phyloP scores from a whole-genome alignment of 306 rosid species.

The Lathyrus tuberosus region DNA sequence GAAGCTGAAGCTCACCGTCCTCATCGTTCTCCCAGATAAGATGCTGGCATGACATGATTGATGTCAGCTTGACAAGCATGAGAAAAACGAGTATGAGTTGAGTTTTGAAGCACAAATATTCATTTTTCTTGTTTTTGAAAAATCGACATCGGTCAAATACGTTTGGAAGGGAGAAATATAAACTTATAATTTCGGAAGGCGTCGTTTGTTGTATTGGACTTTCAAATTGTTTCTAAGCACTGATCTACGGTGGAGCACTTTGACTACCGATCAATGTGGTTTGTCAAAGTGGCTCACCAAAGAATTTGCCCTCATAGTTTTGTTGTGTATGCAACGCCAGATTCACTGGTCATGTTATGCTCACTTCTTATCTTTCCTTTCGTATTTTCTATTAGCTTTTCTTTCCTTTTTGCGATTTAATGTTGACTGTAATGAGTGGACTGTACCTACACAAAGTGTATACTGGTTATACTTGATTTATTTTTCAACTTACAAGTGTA shows the following conservation, averaged over 20 bases:
- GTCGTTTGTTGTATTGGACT: background rate
- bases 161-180: no score
- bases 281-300: background rate
- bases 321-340: background rate
- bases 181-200: background rate
- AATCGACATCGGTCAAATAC: background rate
- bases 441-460: background rate
- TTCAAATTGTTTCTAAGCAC: background rate
- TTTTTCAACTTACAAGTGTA: background rate
- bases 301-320: background rate
- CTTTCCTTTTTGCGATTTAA: background rate
- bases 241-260: background rate
- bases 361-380: background rate
- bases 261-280: background rate
- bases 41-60: background rate
- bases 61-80: background rate
- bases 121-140: background rate
- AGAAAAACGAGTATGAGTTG: background rate
- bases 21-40: background rate
- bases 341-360: constrained; percentile 1
- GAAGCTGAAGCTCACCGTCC: background rate
- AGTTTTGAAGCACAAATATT: background rate
- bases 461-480: constrained; percentile 5
- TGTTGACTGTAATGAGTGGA: constrained; percentile 7
- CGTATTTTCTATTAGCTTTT: background rate